Percentiles rank a stretch among this genome's conserved stretches.
Conservation (phyloP, 2,329 filamentous ascomycete genomes). For the Drechmeria coniospora region DNA sequence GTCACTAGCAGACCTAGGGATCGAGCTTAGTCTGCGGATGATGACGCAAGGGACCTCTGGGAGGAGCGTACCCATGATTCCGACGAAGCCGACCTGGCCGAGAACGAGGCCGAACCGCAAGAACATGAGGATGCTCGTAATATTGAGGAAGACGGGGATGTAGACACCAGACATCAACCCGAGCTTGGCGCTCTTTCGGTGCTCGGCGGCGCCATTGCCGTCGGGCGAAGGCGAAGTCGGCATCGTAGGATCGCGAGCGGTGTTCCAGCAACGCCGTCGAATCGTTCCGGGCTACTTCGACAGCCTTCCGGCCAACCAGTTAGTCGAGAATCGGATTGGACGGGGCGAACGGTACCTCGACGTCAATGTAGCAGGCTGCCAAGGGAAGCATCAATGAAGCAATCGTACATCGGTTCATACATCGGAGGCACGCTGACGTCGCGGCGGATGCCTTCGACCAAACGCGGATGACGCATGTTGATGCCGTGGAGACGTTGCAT, state of each 20-base stretch:
- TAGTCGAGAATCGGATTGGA: too few species aligned
- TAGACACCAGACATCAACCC: conserved; percentile 68
- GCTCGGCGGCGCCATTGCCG: conserved; percentile 15
- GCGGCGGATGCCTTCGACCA: too few species aligned
- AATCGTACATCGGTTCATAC: too few species aligned
- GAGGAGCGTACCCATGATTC: conserved; percentile 50
- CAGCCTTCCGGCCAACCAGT: too few species aligned
- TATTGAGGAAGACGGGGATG: conserved; percentile 78
- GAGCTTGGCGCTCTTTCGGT: conserved; percentile 42
- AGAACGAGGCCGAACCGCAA: conserved; percentile 74
- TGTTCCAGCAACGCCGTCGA: too few species aligned
- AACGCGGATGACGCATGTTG: not conserved
- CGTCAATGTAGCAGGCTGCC: too few species aligned
- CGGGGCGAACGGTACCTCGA: too few species aligned
- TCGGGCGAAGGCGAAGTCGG: conserved; percentile 4
- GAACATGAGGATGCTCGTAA: conserved; percentile 86
- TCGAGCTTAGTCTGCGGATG: conserved; percentile 1
- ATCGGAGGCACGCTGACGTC: too few species aligned
- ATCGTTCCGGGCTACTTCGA: too few species aligned
- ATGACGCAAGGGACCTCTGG: not conserved
- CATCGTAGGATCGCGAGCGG: too few species aligned
- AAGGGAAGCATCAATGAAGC: too few species aligned
- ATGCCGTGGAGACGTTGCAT: not conserved
- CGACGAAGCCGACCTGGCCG: conserved; percentile 63
- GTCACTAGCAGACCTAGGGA: conserved; percentile 49